Evolutionary conservation across 1,284 basidiomycete genomes (phyloP).

Genomic region (Retiboletus flavoniger): DNA sequence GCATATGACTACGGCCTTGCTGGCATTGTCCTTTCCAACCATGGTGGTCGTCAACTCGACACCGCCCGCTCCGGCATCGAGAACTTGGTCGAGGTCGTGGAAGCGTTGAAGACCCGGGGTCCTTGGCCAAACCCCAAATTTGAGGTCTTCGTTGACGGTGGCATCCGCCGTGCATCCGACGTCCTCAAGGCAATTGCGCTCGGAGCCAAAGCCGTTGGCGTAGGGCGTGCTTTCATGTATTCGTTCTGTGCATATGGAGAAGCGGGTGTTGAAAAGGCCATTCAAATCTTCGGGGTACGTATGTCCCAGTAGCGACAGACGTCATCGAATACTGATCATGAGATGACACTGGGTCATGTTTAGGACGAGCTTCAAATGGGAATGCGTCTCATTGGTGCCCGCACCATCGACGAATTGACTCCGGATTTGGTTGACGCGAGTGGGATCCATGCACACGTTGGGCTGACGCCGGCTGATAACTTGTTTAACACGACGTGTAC

Average conservation of each 20-base stretch:
- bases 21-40: slow-evolving; percentile 67
- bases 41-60: slow-evolving; percentile 69
- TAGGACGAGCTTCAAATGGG: slow-evolving; percentile 60
- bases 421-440: slow-evolving; percentile 56
- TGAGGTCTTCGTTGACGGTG: slow-evolving; percentile 71
- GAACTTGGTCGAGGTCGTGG: slow-evolving; percentile 63
- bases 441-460: slow-evolving; percentile 40
- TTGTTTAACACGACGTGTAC: slow-evolving; percentile 55
- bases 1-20: slow-evolving; percentile 64
- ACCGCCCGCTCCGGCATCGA: slow-evolving; percentile 63
- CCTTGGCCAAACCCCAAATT: slow-evolving; percentile 50
- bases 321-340: slow-evolving; percentile 13
- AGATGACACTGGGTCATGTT: too few species aligned
- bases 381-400: slow-evolving; percentile 64
- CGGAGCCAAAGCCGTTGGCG: slow-evolving; percentile 61
- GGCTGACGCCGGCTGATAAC: slow-evolving; percentile 44
- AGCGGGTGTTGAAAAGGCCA: slow-evolving; percentile 52
- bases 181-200: slow-evolving; percentile 72
- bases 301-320: background rate
- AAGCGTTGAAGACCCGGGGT: slow-evolving; percentile 52
- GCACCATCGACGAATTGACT: slow-evolving; percentile 51
- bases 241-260: slow-evolving; percentile 66
- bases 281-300: slow-evolving; percentile 47
- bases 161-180: slow-evolving; percentile 67
- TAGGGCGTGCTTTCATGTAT: slow-evolving; percentile 62